A percentile compares a stretch with the other conserved stretches of the same genome.
These are phyloP conservation scores for Gracilaria vermiculophylla DNA, from an alignment of 23 red algal species.

Conservation along the genomic window DNA sequence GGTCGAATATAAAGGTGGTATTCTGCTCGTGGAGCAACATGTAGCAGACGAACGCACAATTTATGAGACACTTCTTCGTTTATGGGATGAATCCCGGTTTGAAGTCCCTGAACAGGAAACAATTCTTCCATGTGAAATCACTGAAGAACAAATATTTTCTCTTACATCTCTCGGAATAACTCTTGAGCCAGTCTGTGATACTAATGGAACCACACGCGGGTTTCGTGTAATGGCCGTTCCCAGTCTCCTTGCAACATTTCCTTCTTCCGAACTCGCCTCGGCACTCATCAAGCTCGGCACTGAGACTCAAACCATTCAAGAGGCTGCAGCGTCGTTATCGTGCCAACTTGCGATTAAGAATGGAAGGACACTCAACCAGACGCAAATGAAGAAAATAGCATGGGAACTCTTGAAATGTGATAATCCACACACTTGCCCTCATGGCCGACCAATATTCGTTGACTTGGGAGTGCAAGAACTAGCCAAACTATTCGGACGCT, in stretches of 20 bases:
- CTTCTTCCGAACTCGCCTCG: background rate
- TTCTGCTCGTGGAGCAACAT: slow-evolving; percentile 76
- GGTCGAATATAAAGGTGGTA: slow-evolving; percentile 44
- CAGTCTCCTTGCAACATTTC: background rate
- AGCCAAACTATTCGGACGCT: slow-evolving; percentile 32
- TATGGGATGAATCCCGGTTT: slow-evolving; percentile 35
- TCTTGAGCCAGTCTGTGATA: slow-evolving; percentile 4
- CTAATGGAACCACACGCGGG: background rate
- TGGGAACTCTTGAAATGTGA: slow-evolving; percentile 39
- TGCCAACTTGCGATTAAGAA: slow-evolving; percentile 49
- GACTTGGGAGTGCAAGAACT: slow-evolving; percentile 17
- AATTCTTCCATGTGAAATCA: background rate
- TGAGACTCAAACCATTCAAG: slow-evolving; percentile 10
- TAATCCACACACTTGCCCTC: slow-evolving; percentile 65
- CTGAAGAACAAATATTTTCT: slow-evolving; percentile 24
- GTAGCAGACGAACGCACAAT: slow-evolving; percentile 68
- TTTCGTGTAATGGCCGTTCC: slow-evolving; percentile 9
- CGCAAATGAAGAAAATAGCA: slow-evolving; percentile 30
- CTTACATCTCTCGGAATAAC: slow-evolving; percentile 50
- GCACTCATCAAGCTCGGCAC: slow-evolving; percentile 3
- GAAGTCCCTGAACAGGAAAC: background rate
- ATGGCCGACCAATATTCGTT: slow-evolving; percentile 61
- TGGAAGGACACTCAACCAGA: slow-evolving; percentile 11
- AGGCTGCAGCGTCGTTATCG: slow-evolving; percentile 45
- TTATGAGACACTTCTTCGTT: slow-evolving; percentile 51